A percentile compares a stretch with the other conserved stretches of the same genome.
phyloP scores from a whole-genome alignment of 129 eudicot genomes.

The carrot (Daucus carota) region DNA sequence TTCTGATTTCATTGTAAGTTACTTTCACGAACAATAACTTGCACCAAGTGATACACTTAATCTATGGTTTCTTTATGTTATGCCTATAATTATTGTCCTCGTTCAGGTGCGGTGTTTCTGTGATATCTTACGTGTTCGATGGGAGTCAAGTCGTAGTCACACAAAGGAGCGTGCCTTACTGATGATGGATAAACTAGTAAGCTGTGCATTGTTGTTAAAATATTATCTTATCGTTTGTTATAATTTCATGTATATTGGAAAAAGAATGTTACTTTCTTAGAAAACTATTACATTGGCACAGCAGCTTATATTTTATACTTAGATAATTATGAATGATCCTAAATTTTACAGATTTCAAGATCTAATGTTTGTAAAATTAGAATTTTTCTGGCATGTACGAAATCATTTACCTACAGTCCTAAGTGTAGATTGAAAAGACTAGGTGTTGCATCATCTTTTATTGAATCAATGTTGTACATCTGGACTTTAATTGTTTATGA shows the following conservation, averaged over 20 bases:
- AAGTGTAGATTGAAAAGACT: not conserved
- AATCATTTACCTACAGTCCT: not conserved
- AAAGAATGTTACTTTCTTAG: not conserved
- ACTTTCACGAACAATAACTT: not conserved
- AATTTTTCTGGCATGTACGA: not conserved
- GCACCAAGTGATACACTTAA: not conserved
- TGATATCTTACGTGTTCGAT: constrained; percentile 77
- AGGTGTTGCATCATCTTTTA: not conserved
- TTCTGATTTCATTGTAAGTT: constrained; percentile 48
- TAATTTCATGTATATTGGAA: not conserved
- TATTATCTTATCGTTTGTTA: not conserved
- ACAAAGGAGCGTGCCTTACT: constrained; percentile 87
- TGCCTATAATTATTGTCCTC: not conserved
- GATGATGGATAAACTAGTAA: constrained; percentile 84
- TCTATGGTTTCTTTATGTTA: not conserved
- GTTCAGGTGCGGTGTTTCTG: constrained; percentile 41
- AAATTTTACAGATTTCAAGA: not conserved
- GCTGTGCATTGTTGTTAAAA: not conserved
- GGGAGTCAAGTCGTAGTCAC: constrained; percentile 85
- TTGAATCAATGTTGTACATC: not conserved
- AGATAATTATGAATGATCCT: not conserved
- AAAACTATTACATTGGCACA: not conserved
- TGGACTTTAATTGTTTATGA: not conserved
- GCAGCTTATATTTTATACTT: not conserved
- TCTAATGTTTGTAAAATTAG: not conserved